Evolutionary conservation across 805 yeast species (phyloP).

Genomic region (Metschnikowia hibisci): DNA sequence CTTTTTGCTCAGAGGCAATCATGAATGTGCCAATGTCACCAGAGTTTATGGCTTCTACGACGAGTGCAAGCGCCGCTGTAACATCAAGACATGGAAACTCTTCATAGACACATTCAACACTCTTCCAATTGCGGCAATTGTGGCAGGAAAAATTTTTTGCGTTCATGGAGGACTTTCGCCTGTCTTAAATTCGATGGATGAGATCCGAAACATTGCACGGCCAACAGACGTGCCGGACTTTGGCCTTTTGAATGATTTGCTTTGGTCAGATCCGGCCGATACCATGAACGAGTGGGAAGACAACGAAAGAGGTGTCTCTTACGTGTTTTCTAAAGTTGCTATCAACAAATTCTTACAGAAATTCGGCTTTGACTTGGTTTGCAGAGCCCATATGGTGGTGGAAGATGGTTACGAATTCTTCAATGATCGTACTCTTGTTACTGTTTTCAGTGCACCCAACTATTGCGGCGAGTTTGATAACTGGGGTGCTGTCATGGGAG

Average conservation of each 20-base stretch:
- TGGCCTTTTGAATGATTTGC: conserved; percentile 70
- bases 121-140: conserved; percentile 91
- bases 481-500: conserved; percentile 99
- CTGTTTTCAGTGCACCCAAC: conserved; percentile 73
- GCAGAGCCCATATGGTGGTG: conserved; percentile 86
- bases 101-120: conserved; percentile 95
- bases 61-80: conserved; percentile 93
- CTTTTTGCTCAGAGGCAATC: conserved; percentile 89
- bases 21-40: conserved; percentile 95
- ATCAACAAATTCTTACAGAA: conserved; percentile 71
- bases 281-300: conserved; percentile 84
- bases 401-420: conserved; percentile 78
- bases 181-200: conserved; percentile 67
- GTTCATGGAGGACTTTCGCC: conserved; percentile 86
- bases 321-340: conserved; percentile 75
- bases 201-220: conserved; percentile 67
- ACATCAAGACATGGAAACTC: conserved; percentile 87
- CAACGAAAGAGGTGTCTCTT: conserved; percentile 79
- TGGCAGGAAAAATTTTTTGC: conserved; percentile 91
- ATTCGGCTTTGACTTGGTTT: conserved; percentile 76
- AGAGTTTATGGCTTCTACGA: conserved; percentile 97
- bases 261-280: conserved; percentile 86
- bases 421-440: conserved; percentile 66
- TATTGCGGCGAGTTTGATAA: conserved; percentile 84
- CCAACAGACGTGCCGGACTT: conserved; percentile 87